Base-by-base conservation (phyloP, 2,329 filamentous ascomycete species). In the Corinectria fuckeliana region DNA sequence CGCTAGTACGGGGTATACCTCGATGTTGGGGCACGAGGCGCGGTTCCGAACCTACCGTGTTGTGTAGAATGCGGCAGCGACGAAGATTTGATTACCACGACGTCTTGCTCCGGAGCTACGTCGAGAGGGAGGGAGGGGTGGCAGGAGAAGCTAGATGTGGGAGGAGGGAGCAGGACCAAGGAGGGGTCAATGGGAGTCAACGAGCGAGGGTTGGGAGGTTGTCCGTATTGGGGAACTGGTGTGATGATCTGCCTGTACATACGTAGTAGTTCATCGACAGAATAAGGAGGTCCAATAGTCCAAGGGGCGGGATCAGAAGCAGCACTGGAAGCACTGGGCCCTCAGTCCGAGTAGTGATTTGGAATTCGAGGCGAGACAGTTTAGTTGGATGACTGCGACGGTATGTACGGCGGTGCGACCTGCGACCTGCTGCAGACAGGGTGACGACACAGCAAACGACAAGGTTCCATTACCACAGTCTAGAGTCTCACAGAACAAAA, bases 161-260 rank as follows among this genome's bases (percentile, higher is more conserved):
- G 26, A 55, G 21, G 47, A 36, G 23, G 49, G 48, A 58, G 50
- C 34, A 42, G 18, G 50, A 36, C 11, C 42, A 30, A 39, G 47
- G 30, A 30, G 28, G 34, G 28, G 23, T 25, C 16, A n/a, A 26
- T 34, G 39, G 39, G 47, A 38, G 47, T 30, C 45, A 47, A 39
- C 54, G 48, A 51, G 48, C 47, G 47, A 62, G 56, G 42, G 49
- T 25, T 62, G 28, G 42, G 32, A 39, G 48, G 32, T 38, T 51
- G 28, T 44, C 47, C 45, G 39, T 55, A 42, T 58, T 57, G 51
- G 28, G 25, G 48, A 20, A 66, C 55, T 36, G 39, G 50, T 61
- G 50, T 57, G 64, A 57, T 54, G 61, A 66, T 66, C 50, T 42
- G 50, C 54, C 50, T n/a, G n/a, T n/a, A n/a, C n/a, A n/a, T n/a